Percentiles rank a stretch among this genome's conserved stretches.
Evolutionary conservation across 2,329 filamentous ascomycete species (phyloP).

Genomic region (Dactylella cylindrospora): DNA sequence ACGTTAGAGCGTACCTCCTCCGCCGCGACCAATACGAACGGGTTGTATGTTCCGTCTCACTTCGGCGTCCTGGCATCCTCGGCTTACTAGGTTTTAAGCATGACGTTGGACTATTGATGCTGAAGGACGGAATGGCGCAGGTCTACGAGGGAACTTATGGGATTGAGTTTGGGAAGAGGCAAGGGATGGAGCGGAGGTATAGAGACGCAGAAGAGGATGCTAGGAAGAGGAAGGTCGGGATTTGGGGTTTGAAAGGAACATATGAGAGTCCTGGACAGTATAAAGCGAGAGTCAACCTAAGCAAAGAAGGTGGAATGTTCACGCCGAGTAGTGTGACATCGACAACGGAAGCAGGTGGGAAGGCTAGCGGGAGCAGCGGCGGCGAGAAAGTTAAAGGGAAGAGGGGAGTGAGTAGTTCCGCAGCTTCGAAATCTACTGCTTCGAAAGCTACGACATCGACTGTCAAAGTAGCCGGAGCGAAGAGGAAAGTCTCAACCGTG

Average conservation of each 20-base stretch:
- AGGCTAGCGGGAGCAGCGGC: constrained; percentile 14
- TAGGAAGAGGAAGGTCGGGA: constrained; percentile 65
- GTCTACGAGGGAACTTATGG: constrained; percentile 77
- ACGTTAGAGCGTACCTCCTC: constrained; percentile 80
- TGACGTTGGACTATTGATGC: constrained; percentile 88
- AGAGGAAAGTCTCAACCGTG: too few relatives aligned
- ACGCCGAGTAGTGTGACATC: too few relatives aligned
- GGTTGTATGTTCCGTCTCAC: constrained; percentile 80
- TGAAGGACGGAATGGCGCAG: constrained; percentile 79
- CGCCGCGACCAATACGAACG: constrained; percentile 88
- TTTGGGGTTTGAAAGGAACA: constrained; percentile 68
- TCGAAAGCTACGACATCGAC: too few relatives aligned
- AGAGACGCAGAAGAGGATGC: constrained; percentile 59
- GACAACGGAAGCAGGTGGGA: constrained; percentile 5
- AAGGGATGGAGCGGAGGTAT: constrained; percentile 59
- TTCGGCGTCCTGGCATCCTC: constrained; percentile 58
- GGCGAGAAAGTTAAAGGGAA: constrained; percentile 41
- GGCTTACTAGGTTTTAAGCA: constrained; percentile 63
- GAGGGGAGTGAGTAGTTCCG: constrained; percentile 24
- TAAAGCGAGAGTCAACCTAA: constrained; percentile 36
- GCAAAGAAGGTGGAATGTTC: constrained; percentile 39
- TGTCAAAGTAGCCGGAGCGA: too few relatives aligned
- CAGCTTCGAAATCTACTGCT: too few relatives aligned
- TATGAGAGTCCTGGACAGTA: constrained; percentile 43
- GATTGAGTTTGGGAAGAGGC: constrained; percentile 65